These are phyloP conservation scores for Sedum album DNA, from an alignment of 164 flowering plant genomes.

Conservation along the genomic window DNA sequence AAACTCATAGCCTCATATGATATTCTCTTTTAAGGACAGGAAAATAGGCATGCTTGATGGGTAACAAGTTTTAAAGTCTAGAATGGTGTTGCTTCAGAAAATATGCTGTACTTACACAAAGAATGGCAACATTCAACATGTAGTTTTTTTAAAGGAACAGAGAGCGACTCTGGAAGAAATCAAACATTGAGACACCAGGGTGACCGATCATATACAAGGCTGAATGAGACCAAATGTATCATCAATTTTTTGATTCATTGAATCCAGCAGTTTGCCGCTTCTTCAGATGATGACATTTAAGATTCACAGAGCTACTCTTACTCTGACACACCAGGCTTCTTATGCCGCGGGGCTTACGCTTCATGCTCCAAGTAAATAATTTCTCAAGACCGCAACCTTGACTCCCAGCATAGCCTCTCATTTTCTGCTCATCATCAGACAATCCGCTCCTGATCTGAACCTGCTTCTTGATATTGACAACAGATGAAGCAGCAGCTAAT, in stretches of 20 bases:
- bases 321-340: conserved; percentile 26
- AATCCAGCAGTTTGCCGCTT: not conserved
- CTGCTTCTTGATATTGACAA: conserved; percentile 1
- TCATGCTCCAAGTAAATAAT: conserved; percentile 42
- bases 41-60: too few species aligned
- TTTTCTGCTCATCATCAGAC: not conserved
- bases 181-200: too few species aligned
- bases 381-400: conserved; percentile 47
- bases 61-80: too few species aligned
- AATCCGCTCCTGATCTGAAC: not conserved
- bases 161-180: too few species aligned
- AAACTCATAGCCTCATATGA: too few species aligned
- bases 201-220: not conserved
- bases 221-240: too few species aligned
- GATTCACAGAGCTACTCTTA: conserved; percentile 7
- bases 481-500: conserved; percentile 31
- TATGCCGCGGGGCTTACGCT: conserved; percentile 39
- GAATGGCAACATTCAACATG: too few species aligned
- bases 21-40: too few species aligned
- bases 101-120: too few species aligned
- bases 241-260: not conserved
- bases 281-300: conserved; percentile 10
- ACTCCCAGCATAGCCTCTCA: not conserved
- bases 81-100: too few species aligned
- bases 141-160: too few species aligned